Evolutionary conservation across 2,329 filamentous ascomycete species (phyloP).

Genomic region (Ophiostoma populinum): DNA sequence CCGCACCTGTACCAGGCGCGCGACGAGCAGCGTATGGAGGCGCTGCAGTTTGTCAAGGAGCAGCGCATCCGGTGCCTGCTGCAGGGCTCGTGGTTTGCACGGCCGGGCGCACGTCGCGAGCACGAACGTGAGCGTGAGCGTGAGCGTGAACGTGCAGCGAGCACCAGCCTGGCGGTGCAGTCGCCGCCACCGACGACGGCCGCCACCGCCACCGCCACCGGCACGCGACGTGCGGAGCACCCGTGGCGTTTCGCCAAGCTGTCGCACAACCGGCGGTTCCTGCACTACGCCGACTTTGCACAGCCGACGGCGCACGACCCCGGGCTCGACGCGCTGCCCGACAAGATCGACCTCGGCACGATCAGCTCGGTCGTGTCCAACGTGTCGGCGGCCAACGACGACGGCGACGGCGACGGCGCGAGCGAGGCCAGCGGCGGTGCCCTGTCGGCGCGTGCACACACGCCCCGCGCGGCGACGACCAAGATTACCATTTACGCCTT

Average conservation of each 20-base stretch:
- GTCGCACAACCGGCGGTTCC: conserved; percentile 75
- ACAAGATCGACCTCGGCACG: conserved; percentile 72
- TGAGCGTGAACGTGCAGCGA: background rate
- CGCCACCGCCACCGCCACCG: conserved; percentile 13
- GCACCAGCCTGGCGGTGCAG: background rate
- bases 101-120: conserved; percentile 25
- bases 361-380: conserved; percentile 93
- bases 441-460: conserved; percentile 7
- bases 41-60: conserved; percentile 91
- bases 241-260: conserved; percentile 73
- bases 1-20: conserved; percentile 78
- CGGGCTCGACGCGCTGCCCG: conserved; percentile 51
- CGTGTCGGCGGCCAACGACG: conserved; percentile 49
- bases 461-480: conserved; percentile 44
- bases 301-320: conserved; percentile 47
- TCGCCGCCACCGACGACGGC: conserved; percentile 19
- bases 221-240: conserved; percentile 29
- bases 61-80: conserved; percentile 83
- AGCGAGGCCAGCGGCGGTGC: conserved; percentile 22
- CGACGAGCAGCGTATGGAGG: conserved; percentile 79
- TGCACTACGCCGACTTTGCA: conserved; percentile 81
- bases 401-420: conserved; percentile 30
- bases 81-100: conserved; percentile 72
- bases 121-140: conserved; percentile 17
- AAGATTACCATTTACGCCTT: conserved; percentile 88